A percentile compares a stretch with the other conserved stretches of the same genome.
Evolutionary conservation across 192 early-diverging fungal species (phyloP).

Genomic region (Spizellomyces punctatus): DNA sequence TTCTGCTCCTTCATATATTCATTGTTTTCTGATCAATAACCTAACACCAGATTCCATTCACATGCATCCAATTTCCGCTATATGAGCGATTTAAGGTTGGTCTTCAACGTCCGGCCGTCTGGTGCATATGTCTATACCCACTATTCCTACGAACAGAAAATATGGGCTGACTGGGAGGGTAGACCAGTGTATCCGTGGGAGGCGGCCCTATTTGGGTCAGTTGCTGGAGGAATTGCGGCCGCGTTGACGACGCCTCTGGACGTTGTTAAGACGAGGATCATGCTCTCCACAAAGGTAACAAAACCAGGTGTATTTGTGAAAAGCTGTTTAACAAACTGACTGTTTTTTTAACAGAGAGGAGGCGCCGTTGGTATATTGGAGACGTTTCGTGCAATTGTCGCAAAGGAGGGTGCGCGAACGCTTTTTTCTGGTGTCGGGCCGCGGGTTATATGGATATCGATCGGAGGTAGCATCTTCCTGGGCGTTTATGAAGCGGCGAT

Average conservation of each 20-base stretch:
- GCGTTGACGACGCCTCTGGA: conserved; percentile 93
- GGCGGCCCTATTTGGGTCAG: conserved; percentile 81
- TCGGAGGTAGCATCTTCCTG: conserved; percentile 94
- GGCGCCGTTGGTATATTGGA: conserved; percentile 69
- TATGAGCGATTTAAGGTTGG: conserved; percentile 87
- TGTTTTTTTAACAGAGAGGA: conserved; percentile 17
- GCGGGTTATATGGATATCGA: conserved; percentile 91
- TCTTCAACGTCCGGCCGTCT: neutral
- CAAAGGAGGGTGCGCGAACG: conserved; percentile 75
- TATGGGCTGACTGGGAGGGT: conserved; percentile 39
- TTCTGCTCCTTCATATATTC: neutral
- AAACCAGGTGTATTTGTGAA: neutral
- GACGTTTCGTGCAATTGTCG: conserved; percentile 73
- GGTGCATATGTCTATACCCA: neutral
- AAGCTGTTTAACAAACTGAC: neutral
- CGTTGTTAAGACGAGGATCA: conserved; percentile 93
- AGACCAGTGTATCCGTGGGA: conserved; percentile 71
- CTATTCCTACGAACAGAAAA: conserved; percentile 21
- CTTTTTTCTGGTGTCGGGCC: conserved; percentile 92
- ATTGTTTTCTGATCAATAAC: neutral
- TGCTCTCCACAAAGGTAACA: conserved; percentile 80
- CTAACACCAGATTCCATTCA: conserved; percentile 79
- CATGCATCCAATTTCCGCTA: conserved; percentile 94
- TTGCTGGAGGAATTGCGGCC: conserved; percentile 89
- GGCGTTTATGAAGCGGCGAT: conserved; percentile 81